These are phyloP conservation scores for Platanthera guangdongensis DNA, from an alignment of 106 monocot genomes.

Conservation along the genomic window DNA sequence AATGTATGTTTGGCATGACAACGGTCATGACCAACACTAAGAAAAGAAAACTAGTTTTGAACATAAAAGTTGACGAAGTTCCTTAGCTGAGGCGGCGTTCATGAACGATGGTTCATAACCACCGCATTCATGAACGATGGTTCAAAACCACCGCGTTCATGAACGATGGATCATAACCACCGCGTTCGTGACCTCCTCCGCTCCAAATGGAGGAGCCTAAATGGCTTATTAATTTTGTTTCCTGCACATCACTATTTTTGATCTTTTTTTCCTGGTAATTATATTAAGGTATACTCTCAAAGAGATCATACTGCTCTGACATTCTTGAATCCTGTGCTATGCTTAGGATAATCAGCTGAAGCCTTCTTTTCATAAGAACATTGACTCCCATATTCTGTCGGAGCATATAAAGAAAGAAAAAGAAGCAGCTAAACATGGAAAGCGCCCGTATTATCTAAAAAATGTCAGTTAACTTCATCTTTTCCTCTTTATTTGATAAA, in stretches of 20 bases:
- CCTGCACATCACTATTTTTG: neutral
- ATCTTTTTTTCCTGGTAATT: neutral
- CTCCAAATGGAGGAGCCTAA: too few species aligned
- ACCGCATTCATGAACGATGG: too few species aligned
- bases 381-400: constrained; percentile 49
- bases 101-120: too few species aligned
- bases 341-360: constrained; percentile 80
- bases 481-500: constrained; percentile 12
- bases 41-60: too few species aligned
- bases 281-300: neutral
- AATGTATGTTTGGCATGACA: too few species aligned
- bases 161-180: too few species aligned
- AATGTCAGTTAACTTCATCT: constrained; percentile 46
- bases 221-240: neutral
- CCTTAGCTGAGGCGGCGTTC: too few species aligned
- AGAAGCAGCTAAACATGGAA: constrained; percentile 81
- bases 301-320: neutral
- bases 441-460: constrained; percentile 94
- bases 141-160: too few species aligned
- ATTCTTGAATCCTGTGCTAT: neutral
- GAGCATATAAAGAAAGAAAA: constrained; percentile 91
- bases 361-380: constrained; percentile 38
- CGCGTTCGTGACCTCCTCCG: too few species aligned
- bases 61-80: too few species aligned
- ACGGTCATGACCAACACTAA: too few species aligned